These are phyloP conservation scores for Scytalidium sp. DNA, from an alignment of 2,329 filamentous ascomycete species.

Conservation along the genomic window DNA sequence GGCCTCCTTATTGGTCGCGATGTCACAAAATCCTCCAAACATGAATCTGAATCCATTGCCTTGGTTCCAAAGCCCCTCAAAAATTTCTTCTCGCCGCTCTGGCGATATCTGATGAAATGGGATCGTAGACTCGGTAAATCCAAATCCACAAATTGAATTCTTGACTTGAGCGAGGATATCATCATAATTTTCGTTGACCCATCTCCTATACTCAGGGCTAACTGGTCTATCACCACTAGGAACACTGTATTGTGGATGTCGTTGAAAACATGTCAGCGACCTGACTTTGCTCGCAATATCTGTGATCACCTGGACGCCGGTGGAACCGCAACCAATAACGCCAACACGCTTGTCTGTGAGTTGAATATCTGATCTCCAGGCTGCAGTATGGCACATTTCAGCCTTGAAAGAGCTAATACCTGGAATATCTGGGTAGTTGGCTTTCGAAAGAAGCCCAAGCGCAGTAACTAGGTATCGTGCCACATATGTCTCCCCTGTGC, in stretches of 20 bases:
- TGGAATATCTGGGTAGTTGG: constrained; percentile 29
- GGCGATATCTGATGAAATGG: constrained; percentile 20
- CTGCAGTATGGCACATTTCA: constrained; percentile 38
- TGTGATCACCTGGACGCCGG: constrained; percentile 2
- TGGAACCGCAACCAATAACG: constrained; percentile 1
- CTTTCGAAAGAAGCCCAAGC: constrained; percentile 13
- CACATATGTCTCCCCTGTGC: constrained; percentile 3
- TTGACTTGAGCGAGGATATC: constrained; percentile 27
- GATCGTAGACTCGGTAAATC: constrained; percentile 24
- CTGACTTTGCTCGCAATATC: constrained; percentile 19
- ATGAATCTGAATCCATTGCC: constrained; percentile 35
- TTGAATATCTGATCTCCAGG: constrained; percentile 23
- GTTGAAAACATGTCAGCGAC: constrained; percentile 31
- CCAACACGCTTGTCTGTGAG: background rate
- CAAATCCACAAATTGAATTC: constrained; percentile 28
- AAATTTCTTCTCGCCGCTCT: constrained; percentile 24
- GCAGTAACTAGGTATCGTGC: constrained; percentile 14
- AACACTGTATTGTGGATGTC: constrained; percentile 33
- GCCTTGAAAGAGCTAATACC: constrained; percentile 46
- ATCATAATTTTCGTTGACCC: constrained; percentile 31
- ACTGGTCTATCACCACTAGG: constrained; percentile 29
- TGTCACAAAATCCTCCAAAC: constrained; percentile 35
- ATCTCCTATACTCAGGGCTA: constrained; percentile 20
- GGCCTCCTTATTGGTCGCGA: constrained; percentile 30
- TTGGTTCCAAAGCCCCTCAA: constrained; percentile 27